These are phyloP conservation scores for Chimonanthus praecox DNA, from an alignment of 164 flowering plant species.

Conservation along the genomic window DNA sequence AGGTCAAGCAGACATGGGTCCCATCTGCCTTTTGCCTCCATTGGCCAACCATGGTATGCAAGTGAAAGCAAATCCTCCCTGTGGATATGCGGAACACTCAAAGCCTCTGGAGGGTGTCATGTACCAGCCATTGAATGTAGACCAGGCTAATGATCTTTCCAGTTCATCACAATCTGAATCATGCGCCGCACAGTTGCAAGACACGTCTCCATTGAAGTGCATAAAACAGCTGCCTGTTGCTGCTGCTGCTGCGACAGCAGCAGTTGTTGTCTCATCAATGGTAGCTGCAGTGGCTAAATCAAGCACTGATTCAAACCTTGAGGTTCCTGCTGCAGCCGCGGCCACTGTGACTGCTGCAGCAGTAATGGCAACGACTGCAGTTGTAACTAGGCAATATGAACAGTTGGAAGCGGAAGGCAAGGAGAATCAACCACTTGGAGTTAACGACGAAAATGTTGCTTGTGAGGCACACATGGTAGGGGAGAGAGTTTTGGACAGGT, in stretches of 20 bases:
- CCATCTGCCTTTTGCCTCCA: constrained; percentile 45
- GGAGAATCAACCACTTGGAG: constrained; percentile 28
- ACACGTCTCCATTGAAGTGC: constrained; percentile 20
- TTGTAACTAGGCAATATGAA: constrained; percentile 65
- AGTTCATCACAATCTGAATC: constrained; percentile 30
- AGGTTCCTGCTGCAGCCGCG: constrained; percentile 77
- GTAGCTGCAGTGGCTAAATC: constrained; percentile 81
- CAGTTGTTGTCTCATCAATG: constrained; percentile 88
- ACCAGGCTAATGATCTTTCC: constrained; percentile 23
- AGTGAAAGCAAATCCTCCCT: constrained; percentile 23
- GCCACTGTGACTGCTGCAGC: constrained; percentile 91
- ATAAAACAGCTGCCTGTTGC: constrained; percentile 61
- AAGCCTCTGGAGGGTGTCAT: constrained; percentile 33
- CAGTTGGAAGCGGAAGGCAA: constrained; percentile 24
- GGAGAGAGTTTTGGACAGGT: constrained; percentile 69
- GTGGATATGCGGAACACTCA: constrained; percentile 23
- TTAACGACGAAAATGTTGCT: constrained; percentile 34
- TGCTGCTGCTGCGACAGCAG: constrained; percentile 82
- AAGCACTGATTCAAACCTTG: constrained; percentile 39
- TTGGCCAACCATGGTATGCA: constrained; percentile 39
- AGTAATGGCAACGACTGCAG: constrained; percentile 78
- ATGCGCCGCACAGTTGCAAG: not conserved
- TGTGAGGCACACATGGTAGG: constrained; percentile 42
- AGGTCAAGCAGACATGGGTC: constrained; percentile 28
- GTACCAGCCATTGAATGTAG: constrained; percentile 15